Evolutionary conservation across 495 filamentous ascomycete species (phyloP).

Genomic region (Podospora sp.): DNA sequence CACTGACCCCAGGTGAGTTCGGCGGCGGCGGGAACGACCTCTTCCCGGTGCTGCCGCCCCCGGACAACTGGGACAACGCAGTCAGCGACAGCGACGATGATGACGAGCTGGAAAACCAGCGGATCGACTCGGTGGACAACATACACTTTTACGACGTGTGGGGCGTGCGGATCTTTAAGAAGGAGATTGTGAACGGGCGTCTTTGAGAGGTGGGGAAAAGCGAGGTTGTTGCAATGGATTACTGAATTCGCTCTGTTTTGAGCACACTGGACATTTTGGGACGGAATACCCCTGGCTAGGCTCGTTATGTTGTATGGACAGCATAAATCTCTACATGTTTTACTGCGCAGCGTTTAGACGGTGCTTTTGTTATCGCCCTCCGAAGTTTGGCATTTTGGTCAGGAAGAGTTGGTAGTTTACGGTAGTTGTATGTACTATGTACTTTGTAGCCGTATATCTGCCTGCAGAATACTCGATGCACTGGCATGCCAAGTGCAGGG

Average conservation of each 20-base stretch:
- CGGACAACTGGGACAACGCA: slow-evolving; percentile 27
- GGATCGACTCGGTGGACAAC: slow-evolving; percentile 43
- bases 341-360: background rate
- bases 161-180: slow-evolving; percentile 54
- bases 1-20: background rate
- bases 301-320: background rate
- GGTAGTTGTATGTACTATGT: background rate
- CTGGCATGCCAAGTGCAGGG: too few relatives aligned
- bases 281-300: slow-evolving; percentile 13
- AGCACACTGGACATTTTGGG: background rate
- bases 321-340: background rate
- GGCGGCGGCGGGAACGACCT: slow-evolving; percentile 13
- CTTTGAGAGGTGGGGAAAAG: slow-evolving; percentile 22
- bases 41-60: slow-evolving; percentile 29
- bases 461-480: too few relatives aligned
- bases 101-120: slow-evolving; percentile 21
- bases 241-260: background rate
- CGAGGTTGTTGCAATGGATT: background rate
- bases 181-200: slow-evolving; percentile 47
- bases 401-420: background rate
- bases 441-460: too few relatives aligned
- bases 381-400: background rate
- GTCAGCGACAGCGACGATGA: slow-evolving; percentile 41
- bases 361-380: background rate
- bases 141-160: slow-evolving; percentile 50